Conservation (phyloP, 129 eudicot genomes). For the Calendula officinalis region DNA sequence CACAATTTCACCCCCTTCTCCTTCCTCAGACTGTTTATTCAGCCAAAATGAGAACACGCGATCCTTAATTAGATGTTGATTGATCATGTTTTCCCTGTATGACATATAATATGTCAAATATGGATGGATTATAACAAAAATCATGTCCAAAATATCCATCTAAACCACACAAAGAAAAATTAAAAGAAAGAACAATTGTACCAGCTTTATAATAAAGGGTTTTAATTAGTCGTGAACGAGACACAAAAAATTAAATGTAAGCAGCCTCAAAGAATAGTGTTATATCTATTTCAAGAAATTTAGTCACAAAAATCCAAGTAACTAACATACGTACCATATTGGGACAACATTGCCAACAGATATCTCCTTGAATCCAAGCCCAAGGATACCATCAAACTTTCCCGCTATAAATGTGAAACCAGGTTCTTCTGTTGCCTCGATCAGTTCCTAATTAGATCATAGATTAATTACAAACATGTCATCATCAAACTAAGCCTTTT, state of each 20-base stretch:
- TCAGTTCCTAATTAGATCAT: constrained; percentile 39
- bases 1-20: constrained; percentile 39
- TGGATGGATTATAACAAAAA: not conserved
- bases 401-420: constrained; percentile 45
- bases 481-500: not conserved
- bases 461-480: not conserved
- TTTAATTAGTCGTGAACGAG: not conserved
- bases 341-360: constrained; percentile 45
- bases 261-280: not conserved
- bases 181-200: not conserved
- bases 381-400: constrained; percentile 65
- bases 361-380: constrained; percentile 65
- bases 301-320: not conserved
- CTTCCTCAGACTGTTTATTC: constrained; percentile 11
- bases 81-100: constrained; percentile 35
- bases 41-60: constrained; percentile 41
- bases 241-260: not conserved
- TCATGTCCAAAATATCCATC: not conserved
- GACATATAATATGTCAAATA: not conserved
- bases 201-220: not conserved
- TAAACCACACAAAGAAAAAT: not conserved
- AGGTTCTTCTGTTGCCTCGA: constrained; percentile 52
- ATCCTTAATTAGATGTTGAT: constrained; percentile 37
- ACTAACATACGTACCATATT: constrained; percentile 45
- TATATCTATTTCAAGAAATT: not conserved